Percentiles rank a stretch among this genome's conserved stretches.
Evolutionary conservation across 139 green algal genomes (phyloP).

Genomic region (Chlamydomonas sphaeroides): DNA sequence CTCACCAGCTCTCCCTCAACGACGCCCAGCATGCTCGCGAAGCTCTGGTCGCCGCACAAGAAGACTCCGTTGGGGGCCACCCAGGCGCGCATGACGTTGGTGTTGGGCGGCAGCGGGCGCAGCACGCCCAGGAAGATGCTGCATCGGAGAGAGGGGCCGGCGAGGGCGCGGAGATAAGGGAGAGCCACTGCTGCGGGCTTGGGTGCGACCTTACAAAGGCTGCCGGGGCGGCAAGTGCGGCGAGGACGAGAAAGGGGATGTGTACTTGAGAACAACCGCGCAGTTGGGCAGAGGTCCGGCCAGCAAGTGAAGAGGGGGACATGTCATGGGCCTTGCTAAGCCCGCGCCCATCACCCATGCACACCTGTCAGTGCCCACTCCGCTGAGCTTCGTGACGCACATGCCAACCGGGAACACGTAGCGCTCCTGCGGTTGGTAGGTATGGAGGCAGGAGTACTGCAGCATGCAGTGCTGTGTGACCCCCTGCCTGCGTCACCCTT

Average conservation of each 20-base stretch:
- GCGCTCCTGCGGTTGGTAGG: not conserved
- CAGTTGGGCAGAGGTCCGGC: too few relatives aligned
- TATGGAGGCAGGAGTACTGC: not conserved
- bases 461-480: not conserved
- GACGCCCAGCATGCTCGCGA: not conserved
- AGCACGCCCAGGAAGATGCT: conserved; percentile 32
- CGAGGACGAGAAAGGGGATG: too few relatives aligned
- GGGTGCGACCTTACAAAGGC: too few relatives aligned
- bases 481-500: too few relatives aligned
- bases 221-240: too few relatives aligned
- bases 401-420: conserved; percentile 32
- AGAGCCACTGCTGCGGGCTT: too few relatives aligned
- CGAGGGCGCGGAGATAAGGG: not conserved
- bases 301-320: too few relatives aligned
- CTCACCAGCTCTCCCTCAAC: not conserved
- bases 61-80: not conserved
- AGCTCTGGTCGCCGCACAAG: not conserved
- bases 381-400: conserved; percentile 41
- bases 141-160: not conserved
- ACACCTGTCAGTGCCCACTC: conserved; percentile 22
- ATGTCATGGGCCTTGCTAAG: too few relatives aligned
- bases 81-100: not conserved
- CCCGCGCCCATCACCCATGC: not conserved
- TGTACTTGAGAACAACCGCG: too few relatives aligned
- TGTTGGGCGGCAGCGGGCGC: not conserved